Base-by-base conservation (phyloP, 202 grass and related monocot species). In the Musa balbisiana region DNA sequence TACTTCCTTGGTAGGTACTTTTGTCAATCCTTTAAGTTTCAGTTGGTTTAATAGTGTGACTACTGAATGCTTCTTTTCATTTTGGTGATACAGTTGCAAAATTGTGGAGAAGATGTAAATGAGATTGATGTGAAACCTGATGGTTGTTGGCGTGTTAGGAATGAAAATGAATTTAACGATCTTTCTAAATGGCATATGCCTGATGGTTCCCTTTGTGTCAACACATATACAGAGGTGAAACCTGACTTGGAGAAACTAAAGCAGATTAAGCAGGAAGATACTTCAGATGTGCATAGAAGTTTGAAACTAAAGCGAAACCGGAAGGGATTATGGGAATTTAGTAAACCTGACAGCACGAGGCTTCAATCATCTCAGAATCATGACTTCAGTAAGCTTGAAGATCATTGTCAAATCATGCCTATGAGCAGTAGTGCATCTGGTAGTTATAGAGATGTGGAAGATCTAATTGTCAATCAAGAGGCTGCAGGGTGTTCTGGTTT, bases 391-490 rank as follows among this genome's bases (percentile, higher is more conserved):
- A 89, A 82, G 77, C 73, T 49, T 73, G 84, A 83, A 60, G 82
- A 88, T 66, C 79, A 77, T 62, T 8, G 68, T 75, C 75, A 64
- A 56, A 83, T 87, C 64, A 74, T 87, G 33, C 87, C 80, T 68
- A 85, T 89, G 81, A 78, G 81, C 68, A 95, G 78, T 80, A 90
- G 91, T 72, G 80, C 89, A 16, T 85, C 83, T 78, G 81, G 69
- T 71, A 92, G 87, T 87, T 96, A 80, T 26, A 80, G 77, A 75
- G 91, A 95, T 80, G 87, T 87, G 8, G 95, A 99, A 67, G 95
- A 95, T 62, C 79, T 73, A 64, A 99, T 91, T 77, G 95, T 95
- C 71, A 95, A 99, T 83, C 87, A 95, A 80, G 91, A 94, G 65
- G 84, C 75, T 43, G 33, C 33, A 64, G 78, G 76, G 25, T 79